phyloP scores from a whole-genome alignment of 2,329 filamentous ascomycete species.

The Endoconidiophora polonica region DNA sequence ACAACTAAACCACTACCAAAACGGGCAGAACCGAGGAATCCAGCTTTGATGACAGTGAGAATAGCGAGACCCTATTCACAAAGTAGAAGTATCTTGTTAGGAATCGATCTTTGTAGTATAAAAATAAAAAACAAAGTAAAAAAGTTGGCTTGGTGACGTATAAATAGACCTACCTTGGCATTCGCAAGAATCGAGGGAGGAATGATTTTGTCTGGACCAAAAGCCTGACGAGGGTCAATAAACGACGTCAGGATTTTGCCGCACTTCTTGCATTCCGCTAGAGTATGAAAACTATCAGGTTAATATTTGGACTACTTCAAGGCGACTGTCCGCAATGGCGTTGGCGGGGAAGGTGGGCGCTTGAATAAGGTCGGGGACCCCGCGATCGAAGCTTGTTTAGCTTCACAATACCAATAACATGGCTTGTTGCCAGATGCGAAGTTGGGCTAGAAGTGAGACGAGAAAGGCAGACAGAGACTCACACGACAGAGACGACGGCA shows the following conservation, averaged over 20 bases:
- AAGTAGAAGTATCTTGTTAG: neutral
- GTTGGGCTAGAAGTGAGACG: neutral
- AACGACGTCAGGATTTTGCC: slow-evolving; percentile 92
- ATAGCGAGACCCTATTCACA: slow-evolving; percentile 53
- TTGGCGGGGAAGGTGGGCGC: neutral
- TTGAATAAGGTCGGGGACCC: neutral
- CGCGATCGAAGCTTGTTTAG: neutral
- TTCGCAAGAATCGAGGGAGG: slow-evolving; percentile 76
- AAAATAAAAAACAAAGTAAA: neutral
- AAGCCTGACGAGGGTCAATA: slow-evolving; percentile 80
- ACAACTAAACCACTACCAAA: slow-evolving; percentile 74
- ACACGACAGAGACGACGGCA: slow-evolving; percentile 52
- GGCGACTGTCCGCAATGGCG: neutral
- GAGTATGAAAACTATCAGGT: slow-evolving; percentile 2
- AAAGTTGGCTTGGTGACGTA: neutral
- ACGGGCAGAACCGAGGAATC: slow-evolving; percentile 67
- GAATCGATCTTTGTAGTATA: neutral
- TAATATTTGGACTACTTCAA: neutral
- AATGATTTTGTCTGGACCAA: slow-evolving; percentile 94
- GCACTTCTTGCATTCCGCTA: slow-evolving; percentile 95
- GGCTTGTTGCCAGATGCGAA: neutral
- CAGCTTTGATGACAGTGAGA: slow-evolving; percentile 73
- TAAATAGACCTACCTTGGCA: slow-evolving; percentile 51
- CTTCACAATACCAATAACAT: neutral
- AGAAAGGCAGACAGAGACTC: slow-evolving; percentile 24